Conservation (phyloP, 108 stramenopile species). For the Craspedostauros australis region DNA sequence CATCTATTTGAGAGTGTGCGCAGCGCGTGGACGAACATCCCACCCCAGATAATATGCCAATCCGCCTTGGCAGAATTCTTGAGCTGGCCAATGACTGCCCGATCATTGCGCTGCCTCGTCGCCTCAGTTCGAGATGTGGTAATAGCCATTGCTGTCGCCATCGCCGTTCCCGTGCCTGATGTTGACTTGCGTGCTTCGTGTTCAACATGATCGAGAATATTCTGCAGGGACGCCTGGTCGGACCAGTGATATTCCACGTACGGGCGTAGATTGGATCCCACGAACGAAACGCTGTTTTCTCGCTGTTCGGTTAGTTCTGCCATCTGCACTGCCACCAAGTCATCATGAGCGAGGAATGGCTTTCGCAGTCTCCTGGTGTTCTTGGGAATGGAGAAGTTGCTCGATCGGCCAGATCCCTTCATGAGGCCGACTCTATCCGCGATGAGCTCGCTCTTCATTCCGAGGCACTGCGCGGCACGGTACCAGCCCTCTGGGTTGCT, state of each 20-base stretch:
- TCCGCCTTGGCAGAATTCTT: slow-evolving; percentile 35
- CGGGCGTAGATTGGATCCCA: slow-evolving; percentile 50
- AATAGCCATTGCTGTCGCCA: no score
- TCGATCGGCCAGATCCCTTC: slow-evolving; percentile 26
- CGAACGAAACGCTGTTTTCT: slow-evolving; percentile 34
- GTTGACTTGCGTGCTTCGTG: neutral
- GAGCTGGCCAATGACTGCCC: no score
- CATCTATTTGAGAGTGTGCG: slow-evolving; percentile 48
- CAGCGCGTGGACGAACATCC: slow-evolving; percentile 67
- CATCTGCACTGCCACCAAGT: slow-evolving; percentile 42
- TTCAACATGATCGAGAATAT: neutral
- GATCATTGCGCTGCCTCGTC: no score
- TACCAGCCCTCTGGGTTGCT: slow-evolving; percentile 61
- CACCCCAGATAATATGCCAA: slow-evolving; percentile 83
- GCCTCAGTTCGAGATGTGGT: no score
- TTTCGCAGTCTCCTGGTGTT: slow-evolving; percentile 1
- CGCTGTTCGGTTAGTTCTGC: slow-evolving; percentile 17
- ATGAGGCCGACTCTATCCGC: slow-evolving; percentile 52
- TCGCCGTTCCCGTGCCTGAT: no score
- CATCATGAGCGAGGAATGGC: slow-evolving; percentile 21
- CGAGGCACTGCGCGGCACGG: slow-evolving; percentile 57
- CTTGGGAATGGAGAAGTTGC: slow-evolving; percentile 33
- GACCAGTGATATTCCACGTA: slow-evolving; percentile 65
- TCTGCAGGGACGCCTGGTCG: slow-evolving; percentile 56
- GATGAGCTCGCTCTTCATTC: slow-evolving; percentile 67